Conservation (phyloP, 2,329 filamentous ascomycete species). For the Ophiostoma perfectum region DNA sequence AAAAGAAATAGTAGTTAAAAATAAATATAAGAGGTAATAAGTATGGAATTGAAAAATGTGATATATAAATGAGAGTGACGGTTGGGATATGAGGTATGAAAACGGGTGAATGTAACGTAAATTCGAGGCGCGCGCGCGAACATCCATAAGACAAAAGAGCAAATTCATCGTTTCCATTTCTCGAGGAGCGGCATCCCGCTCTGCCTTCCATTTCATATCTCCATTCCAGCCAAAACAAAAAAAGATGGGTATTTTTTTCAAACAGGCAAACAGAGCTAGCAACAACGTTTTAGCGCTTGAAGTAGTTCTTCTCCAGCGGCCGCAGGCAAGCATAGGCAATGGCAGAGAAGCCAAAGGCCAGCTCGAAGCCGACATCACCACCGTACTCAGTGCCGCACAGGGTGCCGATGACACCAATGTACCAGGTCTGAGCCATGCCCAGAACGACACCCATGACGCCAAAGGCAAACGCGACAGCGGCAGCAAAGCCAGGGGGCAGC, state of each 20-base stretch:
- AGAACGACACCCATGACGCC: conserved; percentile 48
- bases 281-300: conserved; percentile 31
- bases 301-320: conserved; percentile 39
- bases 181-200: background rate
- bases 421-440: conserved; percentile 58
- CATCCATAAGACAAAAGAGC: background rate
- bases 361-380: conserved; percentile 58
- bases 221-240: background rate
- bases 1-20: background rate
- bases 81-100: conserved; percentile 1
- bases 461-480: conserved; percentile 29
- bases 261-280: background rate
- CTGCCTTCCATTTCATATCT: conserved; percentile 2
- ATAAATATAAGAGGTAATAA: background rate
- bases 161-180: conserved; percentile 1
- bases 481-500: conserved; percentile 35
- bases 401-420: conserved; percentile 54
- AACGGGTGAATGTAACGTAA: background rate
- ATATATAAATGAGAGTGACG: conserved; percentile 3
- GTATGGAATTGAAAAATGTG: background rate
- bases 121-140: background rate
- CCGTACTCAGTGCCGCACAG: conserved; percentile 42
- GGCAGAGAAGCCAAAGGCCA: conserved; percentile 45
- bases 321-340: conserved; percentile 49
- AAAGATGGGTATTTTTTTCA: conserved; percentile 8